Evolutionary conservation across 805 yeast genomes (phyloP).

Genomic region (Metschnikowia bowlesiae): DNA sequence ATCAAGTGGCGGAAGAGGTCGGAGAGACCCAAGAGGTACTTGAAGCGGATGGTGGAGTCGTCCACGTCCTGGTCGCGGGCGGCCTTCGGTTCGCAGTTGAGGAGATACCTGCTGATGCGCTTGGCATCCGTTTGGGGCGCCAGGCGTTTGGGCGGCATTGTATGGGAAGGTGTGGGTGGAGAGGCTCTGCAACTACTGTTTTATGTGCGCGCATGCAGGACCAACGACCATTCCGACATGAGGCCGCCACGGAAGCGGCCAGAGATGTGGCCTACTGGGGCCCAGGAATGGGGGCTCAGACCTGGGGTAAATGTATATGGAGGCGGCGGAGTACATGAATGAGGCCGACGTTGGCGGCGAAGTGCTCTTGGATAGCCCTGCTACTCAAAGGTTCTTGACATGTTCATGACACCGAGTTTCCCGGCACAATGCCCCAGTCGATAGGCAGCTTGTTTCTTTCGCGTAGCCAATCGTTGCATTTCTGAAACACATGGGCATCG

Average conservation of each 20-base stretch:
- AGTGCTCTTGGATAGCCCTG: too few species aligned
- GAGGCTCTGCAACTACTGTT: not conserved
- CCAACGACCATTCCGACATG: too few species aligned
- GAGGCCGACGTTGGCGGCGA: too few species aligned
- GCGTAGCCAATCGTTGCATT: slow-evolving; percentile 74
- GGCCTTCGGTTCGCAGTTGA: slow-evolving; percentile 46
- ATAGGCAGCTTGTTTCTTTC: slow-evolving; percentile 41
- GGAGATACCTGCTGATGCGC: slow-evolving; percentile 10
- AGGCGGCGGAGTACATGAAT: too few species aligned
- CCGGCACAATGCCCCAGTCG: slow-evolving; percentile 56
- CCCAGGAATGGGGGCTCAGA: too few species aligned
- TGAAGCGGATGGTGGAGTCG: slow-evolving; percentile 75
- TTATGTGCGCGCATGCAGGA: not conserved
- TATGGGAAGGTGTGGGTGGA: not conserved
- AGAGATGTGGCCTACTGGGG: too few species aligned
- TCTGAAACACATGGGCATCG: slow-evolving; percentile 65
- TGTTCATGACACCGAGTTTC: slow-evolving; percentile 12
- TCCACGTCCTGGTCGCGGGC: slow-evolving; percentile 50
- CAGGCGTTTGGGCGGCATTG: not conserved
- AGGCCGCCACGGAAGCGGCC: too few species aligned
- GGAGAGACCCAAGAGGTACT: slow-evolving; percentile 74
- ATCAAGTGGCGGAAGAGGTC: slow-evolving; percentile 87
- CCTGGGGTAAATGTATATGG: too few species aligned
- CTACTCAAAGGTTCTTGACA: too few species aligned
- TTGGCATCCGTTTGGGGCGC: slow-evolving; percentile 5